A percentile compares a stretch with the other conserved stretches of the same genome.
phyloP scores from a whole-genome alignment of 805 yeast species.

The Barnettozyma pratensis region DNA sequence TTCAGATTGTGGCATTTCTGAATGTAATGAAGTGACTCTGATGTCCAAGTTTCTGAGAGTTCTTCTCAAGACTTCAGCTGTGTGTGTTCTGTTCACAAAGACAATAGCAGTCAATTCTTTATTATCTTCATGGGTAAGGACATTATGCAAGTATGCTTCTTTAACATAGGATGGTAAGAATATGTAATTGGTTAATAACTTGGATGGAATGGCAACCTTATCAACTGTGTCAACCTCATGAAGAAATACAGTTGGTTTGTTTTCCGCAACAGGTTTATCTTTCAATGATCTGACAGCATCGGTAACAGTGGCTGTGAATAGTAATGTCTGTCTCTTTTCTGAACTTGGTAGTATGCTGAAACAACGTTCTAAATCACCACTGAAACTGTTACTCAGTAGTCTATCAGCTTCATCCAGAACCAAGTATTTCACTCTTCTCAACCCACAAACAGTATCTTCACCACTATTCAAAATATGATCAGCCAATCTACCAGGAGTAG shows the following conservation, averaged over 20 bases:
- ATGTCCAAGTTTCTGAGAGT: slow-evolving; percentile 68
- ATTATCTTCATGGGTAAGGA: slow-evolving; percentile 59
- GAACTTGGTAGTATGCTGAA: slow-evolving; percentile 68
- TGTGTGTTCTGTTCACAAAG: slow-evolving; percentile 84
- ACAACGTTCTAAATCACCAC: slow-evolving; percentile 70
- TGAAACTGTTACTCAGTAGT: slow-evolving; percentile 76
- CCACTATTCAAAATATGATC: slow-evolving; percentile 87
- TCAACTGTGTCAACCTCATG: slow-evolving; percentile 75
- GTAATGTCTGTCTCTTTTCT: slow-evolving; percentile 72
- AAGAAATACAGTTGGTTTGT: slow-evolving; percentile 52
- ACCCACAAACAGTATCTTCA: slow-evolving; percentile 77
- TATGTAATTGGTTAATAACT: slow-evolving; percentile 59
- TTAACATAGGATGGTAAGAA: slow-evolving; percentile 84
- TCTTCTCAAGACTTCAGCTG: slow-evolving; percentile 84
- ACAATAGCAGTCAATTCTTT: slow-evolving; percentile 69
- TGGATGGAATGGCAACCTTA: slow-evolving; percentile 74
- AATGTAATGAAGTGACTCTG: slow-evolving; percentile 85
- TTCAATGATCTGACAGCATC: slow-evolving; percentile 82
- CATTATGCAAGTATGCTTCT: slow-evolving; percentile 76
- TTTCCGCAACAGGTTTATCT: slow-evolving; percentile 51
- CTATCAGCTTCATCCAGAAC: slow-evolving; percentile 97
- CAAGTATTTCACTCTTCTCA: slow-evolving; percentile 70
- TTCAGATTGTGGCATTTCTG: slow-evolving; percentile 91
- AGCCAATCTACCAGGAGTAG: slow-evolving; percentile 95
- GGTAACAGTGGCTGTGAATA: slow-evolving; percentile 95